phyloP scores from a whole-genome alignment of 2,329 filamentous ascomycete genomes.

The Apiospora malaysiana region DNA sequence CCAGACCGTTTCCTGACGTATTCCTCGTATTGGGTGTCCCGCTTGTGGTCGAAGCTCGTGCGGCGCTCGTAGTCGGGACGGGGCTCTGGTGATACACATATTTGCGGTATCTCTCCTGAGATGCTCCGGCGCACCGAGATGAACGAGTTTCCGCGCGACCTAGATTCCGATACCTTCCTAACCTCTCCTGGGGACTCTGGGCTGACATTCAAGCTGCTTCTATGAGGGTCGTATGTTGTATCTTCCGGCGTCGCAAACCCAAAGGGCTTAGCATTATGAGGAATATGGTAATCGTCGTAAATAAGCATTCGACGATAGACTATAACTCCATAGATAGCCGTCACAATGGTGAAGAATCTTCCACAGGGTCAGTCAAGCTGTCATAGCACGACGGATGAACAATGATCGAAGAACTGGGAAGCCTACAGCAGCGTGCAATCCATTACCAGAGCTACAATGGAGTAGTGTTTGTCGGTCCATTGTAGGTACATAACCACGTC shows the following conservation, averaged over 20 bases:
- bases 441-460: conserved; percentile 53
- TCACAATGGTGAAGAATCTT: conserved; percentile 50
- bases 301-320: conserved; percentile 54
- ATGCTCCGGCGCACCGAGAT: conserved; percentile 29
- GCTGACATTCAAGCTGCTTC: conserved; percentile 28
- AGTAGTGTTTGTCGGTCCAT: conserved; percentile 53
- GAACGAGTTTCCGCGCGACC: conserved; percentile 30
- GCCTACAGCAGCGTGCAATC: conserved; percentile 57
- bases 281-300: conserved; percentile 57
- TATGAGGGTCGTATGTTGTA: conserved; percentile 28
- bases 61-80: conserved; percentile 30
- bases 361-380: neutral
- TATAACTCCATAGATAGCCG: conserved; percentile 53
- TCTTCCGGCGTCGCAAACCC: conserved; percentile 46
- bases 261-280: conserved; percentile 55
- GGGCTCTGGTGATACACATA: conserved; percentile 27
- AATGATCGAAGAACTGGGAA: too few species aligned
- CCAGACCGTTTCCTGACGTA: conserved; percentile 46
- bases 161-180: conserved; percentile 25
- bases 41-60: conserved; percentile 49
- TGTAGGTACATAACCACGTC: conserved; percentile 58
- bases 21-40: conserved; percentile 55
- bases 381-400: neutral
- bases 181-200: conserved; percentile 34
- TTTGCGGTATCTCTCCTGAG: conserved; percentile 32